These are phyloP conservation scores for Juglanconis juglandina DNA, from an alignment of 2,329 filamentous ascomycete species.

Conservation along the genomic window DNA sequence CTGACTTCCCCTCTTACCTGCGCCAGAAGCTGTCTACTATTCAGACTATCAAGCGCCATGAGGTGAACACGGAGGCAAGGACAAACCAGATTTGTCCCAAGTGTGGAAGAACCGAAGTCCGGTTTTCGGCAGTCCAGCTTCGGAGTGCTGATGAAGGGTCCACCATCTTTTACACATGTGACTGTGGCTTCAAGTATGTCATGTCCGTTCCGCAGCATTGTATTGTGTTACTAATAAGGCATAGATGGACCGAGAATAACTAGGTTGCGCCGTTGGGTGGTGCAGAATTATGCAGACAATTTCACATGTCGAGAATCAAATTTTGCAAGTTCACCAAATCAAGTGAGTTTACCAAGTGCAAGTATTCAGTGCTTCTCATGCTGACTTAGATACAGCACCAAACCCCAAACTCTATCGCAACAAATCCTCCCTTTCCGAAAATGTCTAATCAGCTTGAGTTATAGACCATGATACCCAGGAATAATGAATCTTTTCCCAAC, in stretches of 20 bases:
- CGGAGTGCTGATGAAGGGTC: slow-evolving; percentile 93
- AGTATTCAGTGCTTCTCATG: background rate
- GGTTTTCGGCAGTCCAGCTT: slow-evolving; percentile 79
- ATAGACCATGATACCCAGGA: background rate
- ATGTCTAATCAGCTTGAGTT: background rate
- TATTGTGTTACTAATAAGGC: slow-evolving; percentile 24
- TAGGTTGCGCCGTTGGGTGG: slow-evolving; percentile 28
- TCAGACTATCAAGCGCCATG: slow-evolving; percentile 74
- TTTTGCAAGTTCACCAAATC: background rate
- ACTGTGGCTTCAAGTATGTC: slow-evolving; percentile 78
- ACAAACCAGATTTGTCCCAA: slow-evolving; percentile 71
- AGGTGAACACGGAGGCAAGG: slow-evolving; percentile 68
- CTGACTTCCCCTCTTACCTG: slow-evolving; percentile 86
- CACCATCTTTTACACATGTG: slow-evolving; percentile 85
- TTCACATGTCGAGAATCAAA: background rate
- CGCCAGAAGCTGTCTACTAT: slow-evolving; percentile 84
- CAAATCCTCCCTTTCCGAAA: background rate
- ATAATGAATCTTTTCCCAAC: background rate
- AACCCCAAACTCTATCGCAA: background rate
- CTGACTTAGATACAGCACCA: background rate
- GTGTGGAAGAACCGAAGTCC: slow-evolving; percentile 79
- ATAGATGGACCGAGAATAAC: slow-evolving; percentile 59
- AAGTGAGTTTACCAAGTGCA: background rate
- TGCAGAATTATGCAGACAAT: background rate
- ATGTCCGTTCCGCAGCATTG: background rate